Conservation (phyloP, 1,284 basidiomycete genomes). For the Marasmius tenuissimus region DNA sequence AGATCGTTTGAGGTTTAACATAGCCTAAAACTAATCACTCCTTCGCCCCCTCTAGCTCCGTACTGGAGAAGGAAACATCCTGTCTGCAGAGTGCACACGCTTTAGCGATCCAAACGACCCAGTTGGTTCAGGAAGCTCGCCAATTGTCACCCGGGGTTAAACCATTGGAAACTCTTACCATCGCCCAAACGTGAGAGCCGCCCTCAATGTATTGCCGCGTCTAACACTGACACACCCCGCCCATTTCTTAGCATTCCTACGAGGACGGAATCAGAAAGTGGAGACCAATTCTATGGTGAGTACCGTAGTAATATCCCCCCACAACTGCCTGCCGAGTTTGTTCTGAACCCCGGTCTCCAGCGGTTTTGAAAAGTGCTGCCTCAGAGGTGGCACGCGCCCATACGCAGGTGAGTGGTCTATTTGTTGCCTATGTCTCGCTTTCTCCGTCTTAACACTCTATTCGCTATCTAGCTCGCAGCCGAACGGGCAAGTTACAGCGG, state of each 20-base stretch:
- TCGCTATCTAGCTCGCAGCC: conserved; percentile 1
- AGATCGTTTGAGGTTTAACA: not conserved
- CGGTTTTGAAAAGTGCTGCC: conserved; percentile 3
- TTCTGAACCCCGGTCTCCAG: not conserved
- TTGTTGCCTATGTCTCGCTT: not conserved
- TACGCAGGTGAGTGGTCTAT: not conserved
- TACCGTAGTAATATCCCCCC: not conserved
- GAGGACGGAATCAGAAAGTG: conserved; percentile 5
- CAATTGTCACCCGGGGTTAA: conserved; percentile 5
- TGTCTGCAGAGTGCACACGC: conserved; percentile 6
- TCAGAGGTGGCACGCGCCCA: conserved; percentile 7
- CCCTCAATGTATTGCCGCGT: not conserved
- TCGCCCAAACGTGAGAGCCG: conserved; percentile 6
- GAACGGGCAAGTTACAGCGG: conserved; percentile 5
- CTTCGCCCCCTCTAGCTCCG: conserved; percentile 1
- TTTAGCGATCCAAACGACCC: conserved; percentile 3
- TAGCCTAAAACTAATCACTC: not conserved
- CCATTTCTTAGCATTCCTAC: conserved; percentile 2
- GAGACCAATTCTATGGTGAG: conserved; percentile 11
- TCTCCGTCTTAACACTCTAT: not conserved
- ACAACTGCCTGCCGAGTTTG: not conserved
- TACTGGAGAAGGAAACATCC: conserved; percentile 6
- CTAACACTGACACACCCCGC: not conserved
- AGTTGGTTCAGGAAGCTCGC: conserved; percentile 2
- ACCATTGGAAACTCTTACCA: conserved; percentile 3